Evolutionary conservation across 2,329 filamentous ascomycete genomes (phyloP).

Genomic region (Monosporascus sp.): DNA sequence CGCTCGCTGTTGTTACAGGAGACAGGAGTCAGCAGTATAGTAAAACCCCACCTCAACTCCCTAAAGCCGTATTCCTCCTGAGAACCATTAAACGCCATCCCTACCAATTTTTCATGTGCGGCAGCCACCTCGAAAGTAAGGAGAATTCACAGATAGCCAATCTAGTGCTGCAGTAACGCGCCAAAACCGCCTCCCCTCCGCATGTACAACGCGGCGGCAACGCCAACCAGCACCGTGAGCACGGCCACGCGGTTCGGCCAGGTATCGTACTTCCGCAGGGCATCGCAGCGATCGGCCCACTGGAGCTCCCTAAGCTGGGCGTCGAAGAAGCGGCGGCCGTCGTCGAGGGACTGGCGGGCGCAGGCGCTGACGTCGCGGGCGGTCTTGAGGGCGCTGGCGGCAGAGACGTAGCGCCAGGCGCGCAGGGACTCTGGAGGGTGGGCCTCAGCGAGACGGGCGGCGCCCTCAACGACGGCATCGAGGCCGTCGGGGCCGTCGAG

Average conservation of each 20-base stretch:
- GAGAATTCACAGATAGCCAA: too few species aligned
- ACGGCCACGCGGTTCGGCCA: slow-evolving; percentile 63
- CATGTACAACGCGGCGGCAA: slow-evolving; percentile 60
- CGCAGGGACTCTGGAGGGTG: slow-evolving; percentile 69
- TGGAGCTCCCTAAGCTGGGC: slow-evolving; percentile 68
- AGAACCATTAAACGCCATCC: not conserved
- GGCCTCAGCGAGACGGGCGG: slow-evolving; percentile 56
- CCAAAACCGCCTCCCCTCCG: slow-evolving; percentile 34
- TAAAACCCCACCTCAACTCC: not conserved
- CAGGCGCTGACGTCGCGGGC: slow-evolving; percentile 50
- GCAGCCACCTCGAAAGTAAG: too few species aligned
- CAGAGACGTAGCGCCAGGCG: slow-evolving; percentile 68
- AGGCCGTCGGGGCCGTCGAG: slow-evolving; percentile 62
- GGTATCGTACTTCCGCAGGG: slow-evolving; percentile 40
- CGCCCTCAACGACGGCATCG: slow-evolving; percentile 66
- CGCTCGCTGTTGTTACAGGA: not conserved
- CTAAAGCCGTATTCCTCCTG: not conserved
- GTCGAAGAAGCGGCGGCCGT: slow-evolving; percentile 65
- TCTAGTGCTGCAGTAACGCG: not conserved
- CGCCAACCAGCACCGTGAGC: slow-evolving; percentile 60
- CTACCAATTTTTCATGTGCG: too few species aligned
- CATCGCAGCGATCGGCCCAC: slow-evolving; percentile 55
- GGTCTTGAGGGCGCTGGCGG: slow-evolving; percentile 79
- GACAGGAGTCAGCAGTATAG: not conserved
- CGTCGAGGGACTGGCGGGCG: slow-evolving; percentile 51